These are phyloP conservation scores for Ganoderma lucidum DNA, from an alignment of 1,284 basidiomycete genomes.

Conservation along the genomic window DNA sequence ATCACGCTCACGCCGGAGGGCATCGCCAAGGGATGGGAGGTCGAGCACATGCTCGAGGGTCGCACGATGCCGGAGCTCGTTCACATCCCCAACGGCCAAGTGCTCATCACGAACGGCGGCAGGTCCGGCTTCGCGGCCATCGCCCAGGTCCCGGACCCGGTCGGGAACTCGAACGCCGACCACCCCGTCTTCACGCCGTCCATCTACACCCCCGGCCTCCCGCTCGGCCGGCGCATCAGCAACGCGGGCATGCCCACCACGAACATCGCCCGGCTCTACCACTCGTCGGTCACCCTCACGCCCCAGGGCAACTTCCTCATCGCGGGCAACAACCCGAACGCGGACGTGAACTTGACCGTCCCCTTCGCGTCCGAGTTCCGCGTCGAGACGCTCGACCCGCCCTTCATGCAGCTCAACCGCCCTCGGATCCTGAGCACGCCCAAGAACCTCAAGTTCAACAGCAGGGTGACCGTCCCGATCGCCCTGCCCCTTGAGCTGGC, in stretches of 20 bases:
- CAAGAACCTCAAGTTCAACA: conserved; percentile 48
- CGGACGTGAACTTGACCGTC: conserved; percentile 59
- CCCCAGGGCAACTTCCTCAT: conserved; percentile 73
- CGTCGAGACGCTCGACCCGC: conserved; percentile 82
- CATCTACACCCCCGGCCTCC: conserved; percentile 69
- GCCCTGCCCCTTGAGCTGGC: conserved; percentile 41
- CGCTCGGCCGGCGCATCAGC: conserved; percentile 68
- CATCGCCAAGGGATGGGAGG: conserved; percentile 46
- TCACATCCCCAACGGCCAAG: conserved; percentile 71
- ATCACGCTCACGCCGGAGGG: conserved; percentile 37
- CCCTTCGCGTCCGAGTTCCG: conserved; percentile 84
- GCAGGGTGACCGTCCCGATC: conserved; percentile 47
- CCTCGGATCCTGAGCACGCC: conserved; percentile 48
- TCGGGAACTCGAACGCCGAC: conserved; percentile 64
- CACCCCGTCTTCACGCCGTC: conserved; percentile 59
- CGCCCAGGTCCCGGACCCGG: conserved; percentile 55
- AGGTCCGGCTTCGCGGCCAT: conserved; percentile 61
- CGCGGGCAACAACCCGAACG: conserved; percentile 88
- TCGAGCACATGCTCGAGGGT: conserved; percentile 78
- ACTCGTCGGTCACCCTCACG: conserved; percentile 78
- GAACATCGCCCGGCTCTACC: conserved; percentile 79
- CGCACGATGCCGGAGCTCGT: conserved; percentile 85
- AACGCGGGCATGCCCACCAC: conserved; percentile 63
- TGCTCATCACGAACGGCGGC: conserved; percentile 80
- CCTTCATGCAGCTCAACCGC: conserved; percentile 49